Evolutionary conservation across 2,329 filamentous ascomycete species (phyloP).

Genomic region (Penicillium sp.): DNA sequence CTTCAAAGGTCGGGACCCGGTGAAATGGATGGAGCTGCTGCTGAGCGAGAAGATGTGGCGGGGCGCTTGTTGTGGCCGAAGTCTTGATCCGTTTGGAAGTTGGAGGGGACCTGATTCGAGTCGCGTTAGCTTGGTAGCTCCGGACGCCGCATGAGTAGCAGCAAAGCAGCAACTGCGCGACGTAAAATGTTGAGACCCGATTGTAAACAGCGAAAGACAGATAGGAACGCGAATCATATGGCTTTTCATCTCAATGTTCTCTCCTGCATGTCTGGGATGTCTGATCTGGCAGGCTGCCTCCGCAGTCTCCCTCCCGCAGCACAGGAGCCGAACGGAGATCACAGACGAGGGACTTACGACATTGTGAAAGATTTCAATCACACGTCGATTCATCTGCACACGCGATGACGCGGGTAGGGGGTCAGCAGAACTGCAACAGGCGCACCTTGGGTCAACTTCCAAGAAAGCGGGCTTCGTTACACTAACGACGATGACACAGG

Average conservation of each 20-base stretch:
- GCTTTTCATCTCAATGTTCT: neutral
- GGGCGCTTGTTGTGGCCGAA: conserved; percentile 39
- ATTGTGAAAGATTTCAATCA: conserved; percentile 45
- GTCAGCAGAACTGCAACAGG: conserved; percentile 42
- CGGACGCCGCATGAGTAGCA: conserved; percentile 6
- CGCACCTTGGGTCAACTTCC: conserved; percentile 36
- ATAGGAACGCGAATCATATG: conserved; percentile 11
- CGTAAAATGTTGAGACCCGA: neutral
- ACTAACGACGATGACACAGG: conserved; percentile 44
- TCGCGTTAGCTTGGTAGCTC: neutral
- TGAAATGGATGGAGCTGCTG: conserved; percentile 44
- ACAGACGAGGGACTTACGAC: conserved; percentile 45
- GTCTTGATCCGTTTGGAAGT: conserved; percentile 49
- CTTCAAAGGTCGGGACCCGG: conserved; percentile 42
- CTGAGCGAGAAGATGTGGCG: conserved; percentile 43
- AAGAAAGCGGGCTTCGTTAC: conserved; percentile 39
- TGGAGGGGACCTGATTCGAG: conserved; percentile 42
- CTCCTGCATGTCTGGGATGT: neutral
- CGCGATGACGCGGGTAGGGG: conserved; percentile 33
- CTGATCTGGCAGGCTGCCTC: conserved; percentile 1
- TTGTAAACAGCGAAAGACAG: conserved; percentile 7
- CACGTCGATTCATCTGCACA: conserved; percentile 46
- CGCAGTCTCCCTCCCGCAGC: conserved; percentile 28
- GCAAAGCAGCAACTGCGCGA: conserved; percentile 15
- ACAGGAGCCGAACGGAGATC: conserved; percentile 26